Evolutionary conservation across 2,329 filamentous ascomycete genomes (phyloP).

Genomic region (Cladosporium halotolerans): DNA sequence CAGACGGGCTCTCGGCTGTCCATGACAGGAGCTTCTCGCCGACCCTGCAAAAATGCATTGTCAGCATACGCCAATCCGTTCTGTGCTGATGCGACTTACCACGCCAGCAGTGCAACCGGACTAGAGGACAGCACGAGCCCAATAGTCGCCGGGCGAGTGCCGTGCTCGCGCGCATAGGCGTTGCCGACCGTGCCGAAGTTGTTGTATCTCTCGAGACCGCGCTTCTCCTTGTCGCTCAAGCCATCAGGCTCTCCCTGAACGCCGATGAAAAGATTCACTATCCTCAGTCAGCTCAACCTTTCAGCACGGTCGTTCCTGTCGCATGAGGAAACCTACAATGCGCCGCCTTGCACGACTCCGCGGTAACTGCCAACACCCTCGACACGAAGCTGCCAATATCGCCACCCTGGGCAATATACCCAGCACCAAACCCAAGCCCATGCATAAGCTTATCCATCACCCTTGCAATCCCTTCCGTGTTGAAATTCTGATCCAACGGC

Average conservation of each 20-base stretch:
- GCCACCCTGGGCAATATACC: constrained; percentile 53
- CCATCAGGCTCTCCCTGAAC: constrained; percentile 9
- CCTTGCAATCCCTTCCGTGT: constrained; percentile 34
- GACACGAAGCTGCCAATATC: constrained; percentile 47
- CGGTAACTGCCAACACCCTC: constrained; percentile 37
- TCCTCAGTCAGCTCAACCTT: not conserved
- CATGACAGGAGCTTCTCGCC: constrained; percentile 53
- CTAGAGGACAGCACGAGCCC: constrained; percentile 48
- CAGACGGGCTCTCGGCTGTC: constrained; percentile 39
- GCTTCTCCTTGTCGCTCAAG: constrained; percentile 18
- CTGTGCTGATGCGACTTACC: constrained; percentile 24
- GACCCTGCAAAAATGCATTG: constrained; percentile 33
- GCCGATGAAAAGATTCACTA: constrained; percentile 18
- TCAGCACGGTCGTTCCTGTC: not conserved
- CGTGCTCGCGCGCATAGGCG: constrained; percentile 50
- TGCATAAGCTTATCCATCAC: constrained; percentile 49
- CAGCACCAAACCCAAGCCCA: constrained; percentile 45
- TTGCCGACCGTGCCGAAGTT: constrained; percentile 32
- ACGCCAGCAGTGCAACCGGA: constrained; percentile 52
- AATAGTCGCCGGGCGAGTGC: constrained; percentile 50
- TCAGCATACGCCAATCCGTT: not conserved
- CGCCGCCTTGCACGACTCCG: constrained; percentile 44
- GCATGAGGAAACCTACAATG: constrained; percentile 15
- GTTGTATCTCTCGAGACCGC: constrained; percentile 17
- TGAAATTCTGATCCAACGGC: constrained; percentile 42